Evolutionary conservation across 192 early-diverging fungal genomes (phyloP), one percentile per base, ranked within the genome.

Genomic region (Thoreauomyces humboldtii): DNA sequence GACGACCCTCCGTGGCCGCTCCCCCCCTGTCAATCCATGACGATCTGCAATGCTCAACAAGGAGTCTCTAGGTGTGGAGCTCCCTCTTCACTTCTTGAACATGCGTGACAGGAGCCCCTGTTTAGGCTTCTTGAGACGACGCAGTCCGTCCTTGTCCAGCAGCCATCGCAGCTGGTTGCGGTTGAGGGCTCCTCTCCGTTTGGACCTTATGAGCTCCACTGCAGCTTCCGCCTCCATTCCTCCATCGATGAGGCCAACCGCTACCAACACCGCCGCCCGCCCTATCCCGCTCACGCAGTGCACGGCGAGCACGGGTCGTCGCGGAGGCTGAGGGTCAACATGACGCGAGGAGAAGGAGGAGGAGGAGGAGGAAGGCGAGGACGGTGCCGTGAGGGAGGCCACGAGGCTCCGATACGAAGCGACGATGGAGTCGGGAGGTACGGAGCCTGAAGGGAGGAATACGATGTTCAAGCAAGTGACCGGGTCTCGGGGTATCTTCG

Each of bases 241-340:
- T 34, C 79, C 72, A 51, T 92, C 90, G 41, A 92, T 86, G 33
- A 92, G 66, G 7, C 86, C 85, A 60, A 86, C 83, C 4, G 87
- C 87, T 17, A 92, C 93, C 12, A 98, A 77, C 9, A 96, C 88
- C 2, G 96, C 95, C 2, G 96, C 96, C 19, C 96, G 87, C 4
- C 95, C 95, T 9, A 98, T 79, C 19, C 95, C 95, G 7, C 90
- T 88, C n/a, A 96, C 92, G 65, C 94, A 96, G 66, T 96, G 94
- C 2, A 94, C 82, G 1, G 92, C 94, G 47, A 75, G 45, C n/a
- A n/a, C n/a, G n/a, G n/a, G n/a, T n/a, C n/a, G n/a, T n/a, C n/a
- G n/a, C n/a, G n/a, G n/a, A n/a, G n/a, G n/a, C n/a, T n/a, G n/a
- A n/a, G n/a, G n/a, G n/a, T n/a, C n/a, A n/a, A n/a, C n/a, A n/a